Evolutionary conservation across 345 rosid genomes (phyloP).

Genomic region (Alliaria petiolata): DNA sequence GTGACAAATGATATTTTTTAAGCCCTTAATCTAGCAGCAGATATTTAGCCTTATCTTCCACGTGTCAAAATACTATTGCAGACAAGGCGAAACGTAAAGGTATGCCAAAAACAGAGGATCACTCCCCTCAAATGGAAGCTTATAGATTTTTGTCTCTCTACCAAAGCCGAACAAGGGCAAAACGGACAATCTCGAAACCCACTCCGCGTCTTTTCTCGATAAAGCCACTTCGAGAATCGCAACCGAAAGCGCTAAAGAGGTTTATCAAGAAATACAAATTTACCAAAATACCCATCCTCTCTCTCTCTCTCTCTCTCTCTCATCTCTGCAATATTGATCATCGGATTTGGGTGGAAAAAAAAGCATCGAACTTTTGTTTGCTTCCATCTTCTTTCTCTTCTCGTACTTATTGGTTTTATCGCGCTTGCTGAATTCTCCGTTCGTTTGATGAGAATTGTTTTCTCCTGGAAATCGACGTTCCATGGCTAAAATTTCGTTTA

Average conservation of each 20-base stretch:
- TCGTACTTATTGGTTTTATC: background rate
- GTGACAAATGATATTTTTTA: background rate
- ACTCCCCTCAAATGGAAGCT: background rate
- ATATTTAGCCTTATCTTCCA: constrained; percentile 21
- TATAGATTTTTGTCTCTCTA: background rate
- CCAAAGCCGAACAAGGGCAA: constrained; percentile 25
- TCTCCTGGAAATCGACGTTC: constrained; percentile 22
- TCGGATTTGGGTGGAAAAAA: constrained; percentile 13
- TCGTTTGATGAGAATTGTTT: constrained; percentile 17
- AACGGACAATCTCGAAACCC: background rate
- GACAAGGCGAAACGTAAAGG: background rate
- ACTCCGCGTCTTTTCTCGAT: constrained; percentile 22
- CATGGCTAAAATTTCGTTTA: constrained; percentile 76
- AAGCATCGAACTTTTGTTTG: constrained; percentile 12
- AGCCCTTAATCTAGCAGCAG: constrained; percentile 6
- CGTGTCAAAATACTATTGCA: background rate
- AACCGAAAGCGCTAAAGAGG: constrained; percentile 15
- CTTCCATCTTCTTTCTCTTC: constrained; percentile 1
- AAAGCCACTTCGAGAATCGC: constrained; percentile 20
- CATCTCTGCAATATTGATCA: background rate
- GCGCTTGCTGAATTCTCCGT: background rate
- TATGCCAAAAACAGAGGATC: constrained; percentile 1
- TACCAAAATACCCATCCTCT: constrained; percentile 1
- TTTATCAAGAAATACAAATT: background rate
- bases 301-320: background rate